These are phyloP conservation scores for Arthroderma sp. DNA, from an alignment of 2,329 filamentous ascomycete genomes.

Conservation along the genomic window DNA sequence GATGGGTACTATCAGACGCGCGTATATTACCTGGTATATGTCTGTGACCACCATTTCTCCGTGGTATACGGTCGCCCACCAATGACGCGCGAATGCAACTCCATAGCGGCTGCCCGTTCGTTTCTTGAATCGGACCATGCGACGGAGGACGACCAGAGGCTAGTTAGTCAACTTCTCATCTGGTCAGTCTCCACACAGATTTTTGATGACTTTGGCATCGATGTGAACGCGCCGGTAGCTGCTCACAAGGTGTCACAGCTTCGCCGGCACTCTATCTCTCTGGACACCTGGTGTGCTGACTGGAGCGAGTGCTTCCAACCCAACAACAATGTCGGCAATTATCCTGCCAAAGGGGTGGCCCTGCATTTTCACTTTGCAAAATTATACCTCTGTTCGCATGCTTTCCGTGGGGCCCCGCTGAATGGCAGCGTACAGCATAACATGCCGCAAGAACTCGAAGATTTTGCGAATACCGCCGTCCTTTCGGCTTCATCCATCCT, in stretches of 20 bases:
- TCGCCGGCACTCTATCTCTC: not conserved
- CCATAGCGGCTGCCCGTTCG: slow-evolving; percentile 16
- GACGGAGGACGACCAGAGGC: slow-evolving; percentile 20
- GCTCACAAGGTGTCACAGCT: not conserved
- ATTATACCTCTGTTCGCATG: slow-evolving; percentile 34
- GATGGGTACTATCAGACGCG: slow-evolving; percentile 15
- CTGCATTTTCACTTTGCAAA: slow-evolving; percentile 36
- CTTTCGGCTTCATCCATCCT: slow-evolving; percentile 24
- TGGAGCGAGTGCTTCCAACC: not conserved
- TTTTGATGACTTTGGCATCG: slow-evolving; percentile 21
- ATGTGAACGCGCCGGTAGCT: not conserved
- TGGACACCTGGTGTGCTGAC: not conserved
- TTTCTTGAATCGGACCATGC: slow-evolving; percentile 20
- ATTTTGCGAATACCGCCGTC: slow-evolving; percentile 26
- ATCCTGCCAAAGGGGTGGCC: slow-evolving; percentile 32
- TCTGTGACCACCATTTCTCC: slow-evolving; percentile 27
- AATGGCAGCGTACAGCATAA: not conserved
- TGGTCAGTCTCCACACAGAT: slow-evolving; percentile 22
- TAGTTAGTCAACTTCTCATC: slow-evolving; percentile 23
- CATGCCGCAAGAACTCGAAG: slow-evolving; percentile 20
- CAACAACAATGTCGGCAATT: slow-evolving; percentile 28
- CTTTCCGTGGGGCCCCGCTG: slow-evolving; percentile 22
- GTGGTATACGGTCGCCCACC: slow-evolving; percentile 24
- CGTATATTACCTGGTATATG: slow-evolving; percentile 24
- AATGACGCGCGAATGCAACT: slow-evolving; percentile 23